A percentile compares a stretch with the other conserved stretches of the same genome.
Conservation (phyloP, 2,329 filamentous ascomycete genomes). For the Penicillium sumatraense region DNA sequence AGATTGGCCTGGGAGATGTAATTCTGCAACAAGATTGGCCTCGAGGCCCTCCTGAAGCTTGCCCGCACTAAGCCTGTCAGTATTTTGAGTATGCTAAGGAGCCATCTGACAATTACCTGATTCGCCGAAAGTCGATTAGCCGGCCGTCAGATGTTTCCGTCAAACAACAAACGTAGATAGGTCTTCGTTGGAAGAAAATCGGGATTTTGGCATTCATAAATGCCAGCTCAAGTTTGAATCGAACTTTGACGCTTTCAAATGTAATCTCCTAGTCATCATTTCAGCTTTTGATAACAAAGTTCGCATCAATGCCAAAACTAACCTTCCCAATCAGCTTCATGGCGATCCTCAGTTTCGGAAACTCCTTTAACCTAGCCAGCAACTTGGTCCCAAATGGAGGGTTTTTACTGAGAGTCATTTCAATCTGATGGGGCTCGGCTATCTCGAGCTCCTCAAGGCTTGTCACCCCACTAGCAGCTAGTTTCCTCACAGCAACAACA, state of each 20-base stretch:
- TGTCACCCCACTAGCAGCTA: conserved; percentile 71
- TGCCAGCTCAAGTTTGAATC: conserved; percentile 69
- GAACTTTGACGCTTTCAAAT: conserved; percentile 56
- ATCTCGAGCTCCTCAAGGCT: conserved; percentile 72
- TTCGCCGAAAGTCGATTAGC: conserved; percentile 70
- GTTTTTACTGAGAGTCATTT: conserved; percentile 75
- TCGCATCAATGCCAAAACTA: conserved; percentile 30
- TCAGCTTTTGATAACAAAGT: not conserved
- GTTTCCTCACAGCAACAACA: conserved; percentile 72
- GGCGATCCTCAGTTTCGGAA: conserved; percentile 69
- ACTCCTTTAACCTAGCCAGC: conserved; percentile 66
- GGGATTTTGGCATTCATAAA: conserved; percentile 70
- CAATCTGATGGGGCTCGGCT: conserved; percentile 73
- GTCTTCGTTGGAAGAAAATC: conserved; percentile 65
- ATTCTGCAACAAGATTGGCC: conserved; percentile 62
- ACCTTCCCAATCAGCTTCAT: conserved; percentile 57
- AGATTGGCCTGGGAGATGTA: conserved; percentile 59
- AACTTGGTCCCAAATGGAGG: conserved; percentile 80
- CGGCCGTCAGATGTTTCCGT: conserved; percentile 71
- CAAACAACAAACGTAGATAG: conserved; percentile 73
- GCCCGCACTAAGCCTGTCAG: conserved; percentile 55
- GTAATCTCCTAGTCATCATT: conserved; percentile 32
- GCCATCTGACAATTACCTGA: conserved; percentile 54
- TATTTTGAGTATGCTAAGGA: conserved; percentile 24
- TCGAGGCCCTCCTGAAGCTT: conserved; percentile 67